Percentiles rank a stretch among this genome's conserved stretches.
Conservation (phyloP, 495 filamentous ascomycete species). For the Trichoderma gamsii region DNA sequence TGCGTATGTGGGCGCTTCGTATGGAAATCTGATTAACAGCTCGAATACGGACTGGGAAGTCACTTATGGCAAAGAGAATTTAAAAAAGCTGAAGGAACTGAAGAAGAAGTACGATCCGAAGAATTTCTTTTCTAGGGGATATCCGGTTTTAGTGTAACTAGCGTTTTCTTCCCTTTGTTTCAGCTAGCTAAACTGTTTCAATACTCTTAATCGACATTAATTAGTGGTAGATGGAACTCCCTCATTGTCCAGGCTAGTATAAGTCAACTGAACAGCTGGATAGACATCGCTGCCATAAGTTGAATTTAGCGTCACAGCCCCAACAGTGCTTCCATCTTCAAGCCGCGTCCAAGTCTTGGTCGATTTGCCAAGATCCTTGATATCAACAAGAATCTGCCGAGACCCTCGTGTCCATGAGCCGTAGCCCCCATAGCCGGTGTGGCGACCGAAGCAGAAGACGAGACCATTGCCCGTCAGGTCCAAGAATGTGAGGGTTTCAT, state of each 20-base stretch:
- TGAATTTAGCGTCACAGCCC: not conserved
- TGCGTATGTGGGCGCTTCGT: not conserved
- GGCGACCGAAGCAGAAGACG: slow-evolving; percentile 60
- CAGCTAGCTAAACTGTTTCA: not conserved
- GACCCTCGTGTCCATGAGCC: slow-evolving; percentile 56
- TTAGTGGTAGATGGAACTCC: not conserved
- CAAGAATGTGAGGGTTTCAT: slow-evolving; percentile 21
- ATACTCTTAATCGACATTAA: not conserved
- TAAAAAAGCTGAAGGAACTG: slow-evolving; percentile 12
- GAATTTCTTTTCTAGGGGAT: slow-evolving; percentile 11
- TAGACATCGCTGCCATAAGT: not conserved
- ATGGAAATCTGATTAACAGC: slow-evolving; percentile 16
- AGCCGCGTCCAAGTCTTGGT: slow-evolving; percentile 6
- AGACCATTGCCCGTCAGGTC: slow-evolving; percentile 30
- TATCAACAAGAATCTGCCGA: slow-evolving; percentile 23
- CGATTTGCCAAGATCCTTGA: slow-evolving; percentile 6
- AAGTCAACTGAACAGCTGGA: not conserved
- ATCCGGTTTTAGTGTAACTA: not conserved
- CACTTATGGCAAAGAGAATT: slow-evolving; percentile 14
- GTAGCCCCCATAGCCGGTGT: slow-evolving; percentile 67
- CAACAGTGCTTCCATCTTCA: not conserved
- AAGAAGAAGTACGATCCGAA: slow-evolving; percentile 18
- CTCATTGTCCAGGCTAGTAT: slow-evolving; percentile 1
- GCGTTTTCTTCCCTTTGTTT: not conserved
- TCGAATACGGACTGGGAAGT: slow-evolving; percentile 7